Evolutionary conservation across 169 alveolate genomes (phyloP).

Genomic region (Eimeria necatrix): DNA sequence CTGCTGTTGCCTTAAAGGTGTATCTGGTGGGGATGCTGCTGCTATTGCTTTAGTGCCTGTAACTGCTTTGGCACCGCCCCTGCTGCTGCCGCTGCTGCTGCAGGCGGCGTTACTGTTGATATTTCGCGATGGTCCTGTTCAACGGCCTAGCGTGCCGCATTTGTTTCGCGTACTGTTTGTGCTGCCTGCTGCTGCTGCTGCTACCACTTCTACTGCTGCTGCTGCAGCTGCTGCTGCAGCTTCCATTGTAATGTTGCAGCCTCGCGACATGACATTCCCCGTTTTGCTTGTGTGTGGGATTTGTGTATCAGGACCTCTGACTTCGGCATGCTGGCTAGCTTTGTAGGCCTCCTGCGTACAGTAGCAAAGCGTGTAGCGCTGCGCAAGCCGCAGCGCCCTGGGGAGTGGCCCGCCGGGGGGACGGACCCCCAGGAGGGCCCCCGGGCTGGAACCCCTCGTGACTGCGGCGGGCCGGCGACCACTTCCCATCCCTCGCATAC

Average conservation of each 20-base stretch:
- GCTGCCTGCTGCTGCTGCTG: background rate
- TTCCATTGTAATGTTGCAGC: background rate
- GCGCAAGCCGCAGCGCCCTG: background rate
- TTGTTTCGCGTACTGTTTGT: background rate
- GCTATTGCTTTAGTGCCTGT: background rate
- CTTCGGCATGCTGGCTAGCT: background rate
- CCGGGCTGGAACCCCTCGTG: background rate
- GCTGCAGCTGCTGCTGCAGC: no score
- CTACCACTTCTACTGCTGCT: background rate
- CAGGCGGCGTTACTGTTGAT: no score
- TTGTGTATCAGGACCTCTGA: background rate
- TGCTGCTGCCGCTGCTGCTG: no score
- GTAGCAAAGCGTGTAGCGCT: constrained; percentile 13
- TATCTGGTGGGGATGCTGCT: no score
- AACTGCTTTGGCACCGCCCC: no score
- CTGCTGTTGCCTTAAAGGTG: background rate
- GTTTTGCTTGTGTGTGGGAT: background rate
- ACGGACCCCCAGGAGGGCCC: background rate
- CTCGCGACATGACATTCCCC: background rate
- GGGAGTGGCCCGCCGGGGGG: no score
- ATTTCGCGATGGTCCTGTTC: no score
- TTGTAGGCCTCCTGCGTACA: background rate
- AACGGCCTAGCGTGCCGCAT: no score
- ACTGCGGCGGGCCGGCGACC: background rate
- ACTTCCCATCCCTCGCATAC: background rate